phyloP scores from a whole-genome alignment of 306 rosid species.

The Gynostemma pentaphyllum region DNA sequence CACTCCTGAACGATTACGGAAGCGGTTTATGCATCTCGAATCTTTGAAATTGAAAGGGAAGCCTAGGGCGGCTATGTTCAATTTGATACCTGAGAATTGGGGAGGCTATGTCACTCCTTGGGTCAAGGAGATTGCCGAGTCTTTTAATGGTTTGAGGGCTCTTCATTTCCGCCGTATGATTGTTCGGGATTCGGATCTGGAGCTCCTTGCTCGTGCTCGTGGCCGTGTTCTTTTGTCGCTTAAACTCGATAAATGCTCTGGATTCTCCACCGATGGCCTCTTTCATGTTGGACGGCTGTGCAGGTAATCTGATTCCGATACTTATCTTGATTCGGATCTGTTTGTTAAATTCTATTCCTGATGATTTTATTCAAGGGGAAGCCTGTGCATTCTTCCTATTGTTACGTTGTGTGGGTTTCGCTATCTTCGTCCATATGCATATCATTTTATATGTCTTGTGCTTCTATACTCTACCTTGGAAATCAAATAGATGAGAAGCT shows the following conservation, averaged over 20 bases:
- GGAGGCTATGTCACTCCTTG: constrained; percentile 87
- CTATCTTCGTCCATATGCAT: neutral
- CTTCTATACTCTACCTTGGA: neutral
- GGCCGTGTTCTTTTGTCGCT: constrained; percentile 58
- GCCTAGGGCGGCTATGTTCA: constrained; percentile 95
- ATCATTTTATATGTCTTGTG: neutral
- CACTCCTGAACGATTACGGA: constrained; percentile 54
- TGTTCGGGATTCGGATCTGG: constrained; percentile 72
- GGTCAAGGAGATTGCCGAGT: constrained; percentile 50
- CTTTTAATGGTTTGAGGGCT: constrained; percentile 51
- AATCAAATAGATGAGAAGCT: neutral
- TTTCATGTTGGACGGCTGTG: constrained; percentile 47
- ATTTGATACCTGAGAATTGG: constrained; percentile 93
- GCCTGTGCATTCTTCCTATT: neutral
- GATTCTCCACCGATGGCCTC: constrained; percentile 85
- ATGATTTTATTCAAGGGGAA: neutral
- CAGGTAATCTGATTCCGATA: constrained; percentile 33
- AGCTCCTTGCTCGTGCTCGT: constrained; percentile 46
- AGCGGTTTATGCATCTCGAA: constrained; percentile 59
- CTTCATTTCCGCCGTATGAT: constrained; percentile 94
- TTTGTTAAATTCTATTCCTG: neutral
- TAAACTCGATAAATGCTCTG: constrained; percentile 87
- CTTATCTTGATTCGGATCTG: neutral
- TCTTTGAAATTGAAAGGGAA: constrained; percentile 78
- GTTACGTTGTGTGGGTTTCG: too few species aligned